These are phyloP conservation scores for Trichosanthes truncata DNA, from an alignment of 306 rosid genomes.

Conservation along the genomic window DNA sequence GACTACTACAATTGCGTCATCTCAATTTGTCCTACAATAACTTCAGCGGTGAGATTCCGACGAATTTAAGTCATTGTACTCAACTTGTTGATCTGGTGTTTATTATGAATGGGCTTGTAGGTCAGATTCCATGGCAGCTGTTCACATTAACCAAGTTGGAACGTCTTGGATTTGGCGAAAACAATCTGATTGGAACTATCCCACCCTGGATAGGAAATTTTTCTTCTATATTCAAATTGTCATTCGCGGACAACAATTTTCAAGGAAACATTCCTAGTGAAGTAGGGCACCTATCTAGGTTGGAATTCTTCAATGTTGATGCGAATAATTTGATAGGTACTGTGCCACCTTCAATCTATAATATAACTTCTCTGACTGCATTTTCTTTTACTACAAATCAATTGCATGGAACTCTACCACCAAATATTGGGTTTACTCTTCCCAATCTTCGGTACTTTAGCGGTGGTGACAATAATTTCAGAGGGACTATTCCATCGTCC, in stretches of 20 bases:
- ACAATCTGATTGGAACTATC: constrained; percentile 31
- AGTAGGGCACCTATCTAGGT: too few species aligned
- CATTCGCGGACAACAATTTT: background rate
- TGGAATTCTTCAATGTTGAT: background rate
- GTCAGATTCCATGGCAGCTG: constrained; percentile 16
- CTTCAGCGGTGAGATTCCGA: background rate
- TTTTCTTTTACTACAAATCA: constrained; percentile 20
- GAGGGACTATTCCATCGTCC: too few species aligned
- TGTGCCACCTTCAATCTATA: background rate
- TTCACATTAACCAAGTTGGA: constrained; percentile 7
- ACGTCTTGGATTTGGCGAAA: background rate
- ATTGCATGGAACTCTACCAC: constrained; percentile 30
- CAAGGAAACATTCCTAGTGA: background rate
- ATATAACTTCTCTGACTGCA: background rate
- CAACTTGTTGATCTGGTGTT: background rate
- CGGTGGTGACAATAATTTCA: background rate
- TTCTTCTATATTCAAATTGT: constrained; percentile 20
- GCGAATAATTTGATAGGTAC: background rate
- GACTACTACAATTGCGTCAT: background rate
- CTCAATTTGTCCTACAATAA: constrained; percentile 12
- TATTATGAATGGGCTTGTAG: background rate
- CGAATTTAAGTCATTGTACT: background rate
- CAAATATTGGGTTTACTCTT: constrained; percentile 31
- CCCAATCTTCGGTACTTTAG: constrained; percentile 27
- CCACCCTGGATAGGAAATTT: constrained; percentile 43